These are phyloP conservation scores for Venturia carpophila DNA, from an alignment of 2,329 filamentous ascomycete genomes.

Conservation along the genomic window DNA sequence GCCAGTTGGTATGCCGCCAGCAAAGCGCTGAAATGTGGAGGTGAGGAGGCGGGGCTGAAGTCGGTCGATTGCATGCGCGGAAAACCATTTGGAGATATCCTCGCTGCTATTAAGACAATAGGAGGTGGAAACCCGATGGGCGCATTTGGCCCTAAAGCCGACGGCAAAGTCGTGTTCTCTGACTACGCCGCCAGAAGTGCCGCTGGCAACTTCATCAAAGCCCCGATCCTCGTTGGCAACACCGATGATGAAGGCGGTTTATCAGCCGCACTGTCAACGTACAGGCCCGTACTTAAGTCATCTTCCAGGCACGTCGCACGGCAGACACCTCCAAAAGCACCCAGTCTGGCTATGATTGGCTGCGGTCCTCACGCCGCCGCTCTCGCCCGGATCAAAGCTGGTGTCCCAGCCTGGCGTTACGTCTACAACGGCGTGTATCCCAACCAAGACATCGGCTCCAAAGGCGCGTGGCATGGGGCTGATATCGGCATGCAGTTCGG, in stretches of 20 bases:
- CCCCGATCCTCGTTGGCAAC: conserved; percentile 13
- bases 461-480: conserved; percentile 18
- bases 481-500: conserved; percentile 14
- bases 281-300: background rate
- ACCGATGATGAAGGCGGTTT: conserved; percentile 9
- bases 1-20: conserved; percentile 12
- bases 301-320: background rate
- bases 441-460: conserved; percentile 5
- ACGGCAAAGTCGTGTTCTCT: conserved; percentile 13
- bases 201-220: conserved; percentile 16
- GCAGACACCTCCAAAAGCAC: background rate
- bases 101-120: background rate
- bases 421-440: conserved; percentile 11
- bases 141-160: conserved; percentile 20
- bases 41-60: conserved; percentile 25
- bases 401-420: conserved; percentile 16
- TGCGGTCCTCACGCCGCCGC: conserved; percentile 9
- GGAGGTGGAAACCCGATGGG: conserved; percentile 20
- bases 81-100: conserved; percentile 26
- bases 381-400: background rate
- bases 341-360: background rate
- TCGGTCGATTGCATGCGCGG: conserved; percentile 29
- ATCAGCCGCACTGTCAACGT: background rate
- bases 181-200: conserved; percentile 8
- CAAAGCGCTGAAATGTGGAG: conserved; percentile 11